A percentile compares a stretch with the other conserved stretches of the same genome.
phyloP scores from a whole-genome alignment of 768 basidiomycete genomes.

The Agrocybe chaxingu region DNA sequence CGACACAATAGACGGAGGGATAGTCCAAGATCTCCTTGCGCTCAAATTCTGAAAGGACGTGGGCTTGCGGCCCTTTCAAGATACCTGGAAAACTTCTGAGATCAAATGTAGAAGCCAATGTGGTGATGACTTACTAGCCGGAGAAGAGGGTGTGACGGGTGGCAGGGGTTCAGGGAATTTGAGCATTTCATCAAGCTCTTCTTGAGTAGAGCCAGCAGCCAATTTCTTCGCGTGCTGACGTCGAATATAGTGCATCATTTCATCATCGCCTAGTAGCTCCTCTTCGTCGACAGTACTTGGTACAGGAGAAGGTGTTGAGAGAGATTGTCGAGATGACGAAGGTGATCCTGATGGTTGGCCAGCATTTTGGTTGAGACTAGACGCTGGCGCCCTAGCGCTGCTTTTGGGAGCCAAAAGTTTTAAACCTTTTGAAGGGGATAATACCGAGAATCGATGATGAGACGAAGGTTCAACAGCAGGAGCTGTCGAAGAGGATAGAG shows the following conservation, averaged over 20 bases:
- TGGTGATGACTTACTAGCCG: slow-evolving; percentile 54
- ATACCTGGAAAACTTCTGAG: slow-evolving; percentile 41
- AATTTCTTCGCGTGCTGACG: slow-evolving; percentile 88
- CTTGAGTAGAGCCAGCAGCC: slow-evolving; percentile 77
- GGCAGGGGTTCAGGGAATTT: slow-evolving; percentile 89
- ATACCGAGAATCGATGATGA: slow-evolving; percentile 71
- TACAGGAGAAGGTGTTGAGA: slow-evolving; percentile 83
- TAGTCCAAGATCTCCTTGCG: slow-evolving; percentile 89
- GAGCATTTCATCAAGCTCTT: slow-evolving; percentile 83
- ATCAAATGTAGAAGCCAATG: background rate
- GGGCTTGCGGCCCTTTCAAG: slow-evolving; percentile 61
- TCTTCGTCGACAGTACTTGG: slow-evolving; percentile 81
- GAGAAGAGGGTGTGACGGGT: slow-evolving; percentile 62
- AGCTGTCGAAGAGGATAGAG: slow-evolving; percentile 45
- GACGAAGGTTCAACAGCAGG: slow-evolving; percentile 32
- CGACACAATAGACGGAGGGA: slow-evolving; percentile 78
- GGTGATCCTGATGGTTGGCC: slow-evolving; percentile 57
- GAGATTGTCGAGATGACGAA: slow-evolving; percentile 68
- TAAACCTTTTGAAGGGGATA: slow-evolving; percentile 82
- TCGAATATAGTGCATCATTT: slow-evolving; percentile 93
- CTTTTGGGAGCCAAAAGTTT: slow-evolving; percentile 81
- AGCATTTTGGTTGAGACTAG: slow-evolving; percentile 45
- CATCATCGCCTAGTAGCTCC: slow-evolving; percentile 87
- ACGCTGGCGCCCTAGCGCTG: slow-evolving; percentile 52
- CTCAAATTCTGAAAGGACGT: slow-evolving; percentile 83